phyloP scores from a whole-genome alignment of 345 rosid species.

The Salix koriyanagi region DNA sequence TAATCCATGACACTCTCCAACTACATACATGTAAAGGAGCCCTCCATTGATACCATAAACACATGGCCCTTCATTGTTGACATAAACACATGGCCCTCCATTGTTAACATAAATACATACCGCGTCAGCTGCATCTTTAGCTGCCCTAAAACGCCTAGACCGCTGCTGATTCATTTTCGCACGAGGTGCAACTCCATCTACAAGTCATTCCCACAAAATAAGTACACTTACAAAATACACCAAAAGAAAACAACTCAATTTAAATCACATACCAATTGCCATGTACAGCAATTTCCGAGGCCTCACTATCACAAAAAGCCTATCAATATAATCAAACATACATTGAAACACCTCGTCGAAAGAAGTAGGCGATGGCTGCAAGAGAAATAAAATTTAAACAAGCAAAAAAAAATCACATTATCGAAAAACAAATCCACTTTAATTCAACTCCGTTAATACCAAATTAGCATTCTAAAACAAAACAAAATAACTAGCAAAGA shows the following conservation, averaged over 20 bases:
- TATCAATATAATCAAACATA: conserved; percentile 85
- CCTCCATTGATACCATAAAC: conserved; percentile 9
- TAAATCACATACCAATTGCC: conserved; percentile 71
- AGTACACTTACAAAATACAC: conserved; percentile 3
- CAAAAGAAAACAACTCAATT: not conserved
- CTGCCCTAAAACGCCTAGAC: conserved; percentile 87
- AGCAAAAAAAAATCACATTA: not conserved
- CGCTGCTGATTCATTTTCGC: conserved; percentile 98
- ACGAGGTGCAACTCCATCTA: conserved; percentile 97
- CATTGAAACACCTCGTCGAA: conserved; percentile 77
- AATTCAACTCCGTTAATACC: not conserved
- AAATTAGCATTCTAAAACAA: not conserved
- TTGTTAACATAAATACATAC: conserved; percentile 40
- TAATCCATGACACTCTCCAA: not conserved
- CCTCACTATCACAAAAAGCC: conserved; percentile 87
- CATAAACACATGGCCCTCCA: conserved; percentile 23
- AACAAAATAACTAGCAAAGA: not conserved
- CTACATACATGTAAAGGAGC: conserved; percentile 2
- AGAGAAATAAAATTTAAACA: too few species aligned
- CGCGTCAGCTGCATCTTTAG: conserved; percentile 84
- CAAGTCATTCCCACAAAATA: conserved; percentile 17
- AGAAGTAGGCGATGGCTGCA: conserved; percentile 77
- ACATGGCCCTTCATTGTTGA: conserved; percentile 21
- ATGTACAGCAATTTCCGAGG: conserved; percentile 79
- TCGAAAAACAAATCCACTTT: not conserved